These are phyloP conservation scores for Aeminium ludgeri DNA, from an alignment of 495 filamentous ascomycete species.

Conservation along the genomic window DNA sequence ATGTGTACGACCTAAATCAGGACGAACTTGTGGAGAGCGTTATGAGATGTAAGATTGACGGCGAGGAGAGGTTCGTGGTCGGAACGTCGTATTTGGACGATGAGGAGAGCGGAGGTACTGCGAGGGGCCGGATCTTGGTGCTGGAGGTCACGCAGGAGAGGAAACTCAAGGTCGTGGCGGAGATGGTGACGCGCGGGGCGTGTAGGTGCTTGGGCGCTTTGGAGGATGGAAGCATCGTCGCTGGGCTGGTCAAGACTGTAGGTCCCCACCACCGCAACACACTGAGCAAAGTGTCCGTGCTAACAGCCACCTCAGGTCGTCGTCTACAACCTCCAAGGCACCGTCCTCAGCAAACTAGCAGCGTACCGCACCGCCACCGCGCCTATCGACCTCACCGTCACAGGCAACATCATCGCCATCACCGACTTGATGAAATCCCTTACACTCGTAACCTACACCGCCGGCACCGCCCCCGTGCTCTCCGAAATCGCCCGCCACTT, in stretches of 20 bases:
- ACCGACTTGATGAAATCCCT: conserved; percentile 91
- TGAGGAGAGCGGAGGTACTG: conserved; percentile 23
- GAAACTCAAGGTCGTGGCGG: conserved; percentile 47
- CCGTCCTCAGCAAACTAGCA: conserved; percentile 44
- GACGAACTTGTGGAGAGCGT: conserved; percentile 76
- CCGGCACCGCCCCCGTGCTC: conserved; percentile 33
- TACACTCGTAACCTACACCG: conserved; percentile 50
- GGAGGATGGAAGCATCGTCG: conserved; percentile 62
- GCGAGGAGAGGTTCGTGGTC: conserved; percentile 73
- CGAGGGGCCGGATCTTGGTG: conserved; percentile 63
- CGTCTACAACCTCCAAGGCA: conserved; percentile 27
- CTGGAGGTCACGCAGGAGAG: conserved; percentile 65
- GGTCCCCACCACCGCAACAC: conserved; percentile 9
- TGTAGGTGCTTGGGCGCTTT: conserved; percentile 57
- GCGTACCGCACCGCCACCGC: conserved; percentile 69
- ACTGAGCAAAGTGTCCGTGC: neutral
- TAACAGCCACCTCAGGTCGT: conserved; percentile 20
- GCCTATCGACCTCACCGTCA: conserved; percentile 64
- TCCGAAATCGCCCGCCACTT: conserved; percentile 65
- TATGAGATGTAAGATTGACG: conserved; percentile 56
- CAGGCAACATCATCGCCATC: conserved; percentile 53
- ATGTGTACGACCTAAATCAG: conserved; percentile 29
- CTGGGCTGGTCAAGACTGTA: conserved; percentile 73
- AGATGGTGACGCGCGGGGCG: conserved; percentile 49
- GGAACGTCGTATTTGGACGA: conserved; percentile 68